Base-by-base conservation (phyloP, 2,329 filamentous ascomycete genomes). In the Trichoderma harzianum region DNA sequence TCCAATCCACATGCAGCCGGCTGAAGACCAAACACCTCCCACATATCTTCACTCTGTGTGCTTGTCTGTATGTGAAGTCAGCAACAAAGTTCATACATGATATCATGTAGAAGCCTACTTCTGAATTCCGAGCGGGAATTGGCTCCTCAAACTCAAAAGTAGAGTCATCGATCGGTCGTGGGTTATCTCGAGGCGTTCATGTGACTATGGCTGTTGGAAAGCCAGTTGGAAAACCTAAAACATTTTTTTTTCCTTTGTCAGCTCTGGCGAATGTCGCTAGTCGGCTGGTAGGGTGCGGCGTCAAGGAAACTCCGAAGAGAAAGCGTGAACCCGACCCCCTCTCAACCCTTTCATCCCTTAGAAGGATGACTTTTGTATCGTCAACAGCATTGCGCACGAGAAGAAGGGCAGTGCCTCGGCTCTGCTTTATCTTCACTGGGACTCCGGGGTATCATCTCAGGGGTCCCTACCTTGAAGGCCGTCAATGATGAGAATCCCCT, bases 281-380 rank as follows among this genome's bases (percentile, higher is more conserved):
- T 53, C 10, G 47, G 47, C 47, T 51, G 1, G 2, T 51, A 51
- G 39, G 39, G 39, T 47, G 39, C 39, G 39, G 62, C 39, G 62
- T 64, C 18, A 30, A 24, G 62, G 62, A 67, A 67, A 67, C 32
- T 67, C 64, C 32, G 64, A 67, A 67, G 64, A 58, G 64, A 58
- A 67, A 67, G 47, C 47, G 7, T 57, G 64, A 39, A 58, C 64
- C 64, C 51, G 64, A 21, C 51, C 64, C 64, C 51, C 32, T 58
- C 51, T 67, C 51, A 67, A 51, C 47, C 51, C 51, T 30, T 57
- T 18, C 18, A 58, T 58, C 53, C 65, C 65, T 60, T 34, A 60
- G 18, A 60, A 58, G 65, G 65, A 68, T 60, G 65, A 47, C 26
- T 26, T 26, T 26, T 3, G 26, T 26, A 26, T 26, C 26, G 26